Conservation (phyloP, 2,329 filamentous ascomycete genomes). For the Penicillium brasilianum region DNA sequence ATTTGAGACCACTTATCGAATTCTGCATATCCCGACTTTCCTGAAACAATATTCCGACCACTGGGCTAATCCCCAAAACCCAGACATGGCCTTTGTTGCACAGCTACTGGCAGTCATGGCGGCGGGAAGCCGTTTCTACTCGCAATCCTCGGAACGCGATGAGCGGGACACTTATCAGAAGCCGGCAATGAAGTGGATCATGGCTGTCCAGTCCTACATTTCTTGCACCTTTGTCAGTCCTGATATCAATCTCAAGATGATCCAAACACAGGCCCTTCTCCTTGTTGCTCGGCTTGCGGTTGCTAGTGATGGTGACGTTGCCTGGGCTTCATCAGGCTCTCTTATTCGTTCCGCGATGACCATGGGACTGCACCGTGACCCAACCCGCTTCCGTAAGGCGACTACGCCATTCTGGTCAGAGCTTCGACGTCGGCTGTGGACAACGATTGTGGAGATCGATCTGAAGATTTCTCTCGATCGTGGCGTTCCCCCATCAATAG, state of each 20-base stretch:
- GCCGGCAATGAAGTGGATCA: conserved; percentile 52
- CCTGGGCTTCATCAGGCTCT: conserved; percentile 46
- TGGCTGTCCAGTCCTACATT: conserved; percentile 43
- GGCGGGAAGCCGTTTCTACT: conserved; percentile 53
- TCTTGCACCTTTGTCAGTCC: conserved; percentile 39
- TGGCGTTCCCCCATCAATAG: conserved; percentile 41
- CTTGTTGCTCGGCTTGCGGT: conserved; percentile 41
- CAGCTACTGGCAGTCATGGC: conserved; percentile 46
- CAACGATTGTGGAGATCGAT: conserved; percentile 51
- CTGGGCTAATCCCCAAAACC: conserved; percentile 54
- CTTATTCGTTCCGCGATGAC: conserved; percentile 49
- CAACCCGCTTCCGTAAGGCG: conserved; percentile 41
- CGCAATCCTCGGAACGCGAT: conserved; percentile 22
- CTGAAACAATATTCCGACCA: conserved; percentile 59
- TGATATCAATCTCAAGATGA: conserved; percentile 36
- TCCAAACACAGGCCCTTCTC: conserved; percentile 43
- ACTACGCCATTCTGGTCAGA: conserved; percentile 47
- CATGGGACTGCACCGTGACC: conserved; percentile 51
- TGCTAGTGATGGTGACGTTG: conserved; percentile 39
- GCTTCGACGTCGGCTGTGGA: conserved; percentile 53
- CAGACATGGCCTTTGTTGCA: conserved; percentile 55
- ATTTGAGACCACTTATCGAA: conserved; percentile 61
- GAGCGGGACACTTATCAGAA: conserved; percentile 46
- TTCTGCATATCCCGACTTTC: conserved; percentile 65
- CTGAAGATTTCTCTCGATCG: conserved; percentile 44